Base-by-base conservation (phyloP, 2,329 filamentous ascomycete species). In the Paraphoma sp. region DNA sequence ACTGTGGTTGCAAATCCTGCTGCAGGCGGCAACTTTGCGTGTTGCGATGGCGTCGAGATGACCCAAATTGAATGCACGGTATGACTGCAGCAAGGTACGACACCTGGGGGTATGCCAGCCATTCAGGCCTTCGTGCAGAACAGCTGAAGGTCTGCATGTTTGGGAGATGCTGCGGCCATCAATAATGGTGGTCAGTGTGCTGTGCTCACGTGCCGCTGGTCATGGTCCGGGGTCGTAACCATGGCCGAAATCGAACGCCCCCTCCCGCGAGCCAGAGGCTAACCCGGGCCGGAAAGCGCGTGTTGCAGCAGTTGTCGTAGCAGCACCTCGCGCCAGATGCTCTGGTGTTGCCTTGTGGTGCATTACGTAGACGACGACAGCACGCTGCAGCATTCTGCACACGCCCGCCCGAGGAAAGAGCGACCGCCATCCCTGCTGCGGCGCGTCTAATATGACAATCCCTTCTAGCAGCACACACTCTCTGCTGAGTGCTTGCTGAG, bases 301-400 rank as follows among this genome's bases (percentile, higher is more conserved):
- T 53, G 51, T 50, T 53, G 33, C 48, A 56, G 38, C 45, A 45
- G 42, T 51, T 45, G 36, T 23, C 23, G 23, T 23, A 23, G 23
- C 23, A 23, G 23, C 23, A 23, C 23, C 23, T 23, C 23, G 23
- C 23, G 23, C 23, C 23, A 23, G 23, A 23, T 23, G 23, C 23
- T 23, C 23, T 23, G 23, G 23, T 23, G 23, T 5, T 23, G 23
- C 2, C 23, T 23, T 23, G 3, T 45, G 43, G 48, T 48, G 55
- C 56, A 64, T 64, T 64, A 64, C 62, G 59, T 59, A 53, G 33
- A 36, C 33, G 33, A 33, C 36, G 54, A 56, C 57, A 53, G 53
- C 52, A 48, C 53, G 52, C 57, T 48, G 17, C 29, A 29, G 12
- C 9, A 36, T 36, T 10, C 33, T 36, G 23, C 36, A 42, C 43